Evolutionary conservation across 495 filamentous ascomycete genomes (phyloP).

Genomic region (Daldinia grandis): DNA sequence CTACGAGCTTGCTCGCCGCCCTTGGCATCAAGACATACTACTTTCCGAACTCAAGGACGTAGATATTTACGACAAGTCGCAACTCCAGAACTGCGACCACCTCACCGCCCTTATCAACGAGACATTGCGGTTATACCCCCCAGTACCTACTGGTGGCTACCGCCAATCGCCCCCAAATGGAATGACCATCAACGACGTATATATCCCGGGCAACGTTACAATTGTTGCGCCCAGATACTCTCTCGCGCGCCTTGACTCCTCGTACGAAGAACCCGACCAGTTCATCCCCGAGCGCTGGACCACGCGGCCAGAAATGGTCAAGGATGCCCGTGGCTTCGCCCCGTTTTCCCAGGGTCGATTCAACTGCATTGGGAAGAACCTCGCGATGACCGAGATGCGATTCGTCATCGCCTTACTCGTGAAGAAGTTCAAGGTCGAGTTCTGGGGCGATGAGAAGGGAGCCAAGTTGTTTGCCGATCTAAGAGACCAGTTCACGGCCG

Average conservation of each 20-base stretch:
- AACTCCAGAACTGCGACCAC: conserved; percentile 34
- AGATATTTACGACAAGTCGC: conserved; percentile 27
- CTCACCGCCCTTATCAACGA: conserved; percentile 63
- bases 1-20: conserved; percentile 52
- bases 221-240: conserved; percentile 43
- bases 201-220: conserved; percentile 55
- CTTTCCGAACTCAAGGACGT: conserved; percentile 41
- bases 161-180: conserved; percentile 55
- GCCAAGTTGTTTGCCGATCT: conserved; percentile 45
- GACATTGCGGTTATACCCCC: conserved; percentile 58
- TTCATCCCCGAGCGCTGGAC: conserved; percentile 67
- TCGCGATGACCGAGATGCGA: conserved; percentile 62
- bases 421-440: conserved; percentile 52
- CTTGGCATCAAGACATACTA: conserved; percentile 46
- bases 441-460: conserved; percentile 55
- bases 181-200: conserved; percentile 51
- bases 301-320: conserved; percentile 52
- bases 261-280: conserved; percentile 49
- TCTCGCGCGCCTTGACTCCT: conserved; percentile 50
- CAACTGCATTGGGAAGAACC: conserved; percentile 60
- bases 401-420: conserved; percentile 55
- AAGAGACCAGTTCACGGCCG: conserved; percentile 55
- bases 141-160: conserved; percentile 49
- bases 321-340: conserved; percentile 55
- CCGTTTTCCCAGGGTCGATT: conserved; percentile 60